Base-by-base conservation (phyloP, 371 early-diverging fungal species). In the Mucor indicus region DNA sequence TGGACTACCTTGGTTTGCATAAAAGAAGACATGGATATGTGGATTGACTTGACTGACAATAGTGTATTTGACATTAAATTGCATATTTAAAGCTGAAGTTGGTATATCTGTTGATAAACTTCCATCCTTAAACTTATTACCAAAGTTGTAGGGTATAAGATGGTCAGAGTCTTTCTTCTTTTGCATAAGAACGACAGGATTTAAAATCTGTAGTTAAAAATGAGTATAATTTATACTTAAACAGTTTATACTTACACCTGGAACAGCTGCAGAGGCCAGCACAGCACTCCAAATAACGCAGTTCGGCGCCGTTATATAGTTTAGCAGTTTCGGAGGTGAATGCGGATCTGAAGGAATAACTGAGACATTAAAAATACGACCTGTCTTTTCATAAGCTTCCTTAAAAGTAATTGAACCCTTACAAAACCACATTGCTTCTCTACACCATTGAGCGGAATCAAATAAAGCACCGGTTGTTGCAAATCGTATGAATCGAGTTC, bases 1-100 rank as follows among this genome's bases (percentile, higher is more conserved):
- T 8, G 88, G 69, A 22, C 82, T 75, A 13, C 94, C 93, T 60
- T 82, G 69, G 30, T 83, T 76, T 15, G 84, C 82, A 62, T 83
- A 92, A 54, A 90, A 92, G 69, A 95, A 95, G 52, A 88, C 44
- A 27, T 81, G 76, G 7, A 97, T 75, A 57, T 95, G 95, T 8
- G 96, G 96, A 59, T 96, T 95, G 32, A 92, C 93, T 83, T 95
- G 80, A 44, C 82, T 80, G 12, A 95, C 96, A 30, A 95, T 82
- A 4, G 90, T 90, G 64, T 87, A 91, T 42, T 87, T 91, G 50
- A 95, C 91, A 55, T 91, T 87, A 50, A 92, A 91, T 48, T 82
- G 77, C 31, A 86, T 84, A 27, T 87, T 77, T 49, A 94, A 60
- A 9, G 85, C 79, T 37, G 76, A 69, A n/a, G 79, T 70, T 5